Evolutionary conservation across 2,329 filamentous ascomycete genomes (phyloP).

Genomic region (Botrytis elliptica): DNA sequence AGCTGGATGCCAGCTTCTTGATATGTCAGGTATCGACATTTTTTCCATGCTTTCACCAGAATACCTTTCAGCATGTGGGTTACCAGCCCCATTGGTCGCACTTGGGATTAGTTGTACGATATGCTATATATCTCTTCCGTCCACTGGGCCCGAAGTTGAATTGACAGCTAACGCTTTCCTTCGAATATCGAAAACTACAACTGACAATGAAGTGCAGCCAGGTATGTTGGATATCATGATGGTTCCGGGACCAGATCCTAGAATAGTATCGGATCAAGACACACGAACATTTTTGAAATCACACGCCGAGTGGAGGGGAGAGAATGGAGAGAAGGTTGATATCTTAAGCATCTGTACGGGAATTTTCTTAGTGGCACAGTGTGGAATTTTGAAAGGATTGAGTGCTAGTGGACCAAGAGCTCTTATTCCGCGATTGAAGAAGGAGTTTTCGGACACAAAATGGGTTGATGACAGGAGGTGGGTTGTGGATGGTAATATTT

Average conservation of each 20-base stretch:
- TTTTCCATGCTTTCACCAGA: conserved; percentile 43
- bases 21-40: neutral
- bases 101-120: conserved; percentile 47
- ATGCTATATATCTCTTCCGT: conserved; percentile 47
- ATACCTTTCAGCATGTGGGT: conserved; percentile 44
- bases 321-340: conserved; percentile 43
- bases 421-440: conserved; percentile 41
- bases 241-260: conserved; percentile 51
- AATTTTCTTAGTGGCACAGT: conserved; percentile 48
- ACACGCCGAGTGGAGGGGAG: conserved; percentile 39
- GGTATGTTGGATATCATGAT: conserved; percentile 52
- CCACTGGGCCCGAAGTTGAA: conserved; percentile 41
- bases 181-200: conserved; percentile 46
- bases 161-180: conserved; percentile 45
- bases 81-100: conserved; percentile 43
- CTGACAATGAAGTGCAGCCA: conserved; percentile 45
- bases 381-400: conserved; percentile 49
- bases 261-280: conserved; percentile 37
- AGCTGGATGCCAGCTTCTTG: neutral
- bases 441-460: conserved; percentile 43
- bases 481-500: conserved; percentile 53
- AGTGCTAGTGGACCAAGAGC: conserved; percentile 49
- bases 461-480: conserved; percentile 51
- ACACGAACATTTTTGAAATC: conserved; percentile 45
- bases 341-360: conserved; percentile 54